Percentiles rank a stretch among this genome's conserved stretches.
Conservation (phyloP, 257 asterid genomes). For the Vinca minor region DNA sequence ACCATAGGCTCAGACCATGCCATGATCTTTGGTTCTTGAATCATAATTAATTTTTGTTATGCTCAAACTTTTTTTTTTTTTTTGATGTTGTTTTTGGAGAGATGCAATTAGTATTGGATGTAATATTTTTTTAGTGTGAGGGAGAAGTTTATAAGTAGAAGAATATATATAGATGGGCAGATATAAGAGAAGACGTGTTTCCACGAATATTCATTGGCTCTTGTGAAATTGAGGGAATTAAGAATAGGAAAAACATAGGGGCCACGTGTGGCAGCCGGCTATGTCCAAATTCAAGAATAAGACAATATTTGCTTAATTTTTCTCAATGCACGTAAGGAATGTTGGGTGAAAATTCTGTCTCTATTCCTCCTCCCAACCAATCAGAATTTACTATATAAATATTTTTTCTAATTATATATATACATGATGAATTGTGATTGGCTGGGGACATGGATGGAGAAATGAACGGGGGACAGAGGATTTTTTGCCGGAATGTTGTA, state of each 20-base stretch:
- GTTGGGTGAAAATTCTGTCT: no score
- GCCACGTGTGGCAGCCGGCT: slow-evolving; percentile 21
- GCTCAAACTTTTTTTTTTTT: not conserved
- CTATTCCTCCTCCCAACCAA: no score
- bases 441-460: no score
- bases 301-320: not conserved
- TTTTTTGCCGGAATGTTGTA: no score
- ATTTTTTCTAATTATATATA: no score
- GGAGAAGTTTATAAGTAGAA: not conserved
- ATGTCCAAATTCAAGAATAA: slow-evolving; percentile 8
- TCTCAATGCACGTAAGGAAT: not conserved
- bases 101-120: not conserved
- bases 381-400: no score
- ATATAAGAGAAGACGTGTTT: slow-evolving; percentile 14
- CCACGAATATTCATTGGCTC: slow-evolving; percentile 10
- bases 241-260: not conserved
- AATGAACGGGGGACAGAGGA: no score
- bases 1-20: slow-evolving; percentile 37
- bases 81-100: no score
- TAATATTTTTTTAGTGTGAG: not conserved
- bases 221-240: not conserved
- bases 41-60: no score
- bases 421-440: no score
- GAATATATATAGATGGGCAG: not conserved
- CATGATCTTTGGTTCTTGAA: slow-evolving; percentile 17